Evolutionary conservation across 1,284 basidiomycete species (phyloP).

Genomic region (Vanrija humicola): DNA sequence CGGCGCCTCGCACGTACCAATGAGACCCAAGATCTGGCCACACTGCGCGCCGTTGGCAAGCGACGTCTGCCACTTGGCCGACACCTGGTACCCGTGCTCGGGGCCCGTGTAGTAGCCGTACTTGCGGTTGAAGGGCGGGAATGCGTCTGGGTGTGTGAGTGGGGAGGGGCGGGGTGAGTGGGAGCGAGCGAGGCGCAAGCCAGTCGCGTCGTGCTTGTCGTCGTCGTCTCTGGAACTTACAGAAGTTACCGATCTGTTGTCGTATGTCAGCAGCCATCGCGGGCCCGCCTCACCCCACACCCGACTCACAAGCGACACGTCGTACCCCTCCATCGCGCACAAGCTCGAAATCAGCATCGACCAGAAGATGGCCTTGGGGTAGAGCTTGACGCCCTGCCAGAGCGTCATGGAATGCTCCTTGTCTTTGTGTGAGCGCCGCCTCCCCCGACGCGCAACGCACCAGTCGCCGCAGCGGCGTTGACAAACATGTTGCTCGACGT

Average conservation of each 20-base stretch:
- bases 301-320: constrained; percentile 1
- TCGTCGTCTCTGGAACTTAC: neutral
- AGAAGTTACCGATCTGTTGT: constrained; percentile 37
- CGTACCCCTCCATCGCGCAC: constrained; percentile 50
- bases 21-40: constrained; percentile 49
- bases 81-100: constrained; percentile 29
- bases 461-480: neutral
- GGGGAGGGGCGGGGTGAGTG: too few species aligned
- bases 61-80: constrained; percentile 51
- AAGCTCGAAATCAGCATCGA: constrained; percentile 47
- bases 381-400: constrained; percentile 37
- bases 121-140: constrained; percentile 39
- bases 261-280: constrained; percentile 29
- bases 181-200: too few species aligned
- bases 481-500: neutral
- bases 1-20: constrained; percentile 13
- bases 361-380: constrained; percentile 51
- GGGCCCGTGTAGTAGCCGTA: constrained; percentile 28
- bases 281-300: neutral
- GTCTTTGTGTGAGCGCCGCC: constrained; percentile 3
- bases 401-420: constrained; percentile 47
- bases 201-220: too few species aligned
- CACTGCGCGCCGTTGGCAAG: constrained; percentile 43
- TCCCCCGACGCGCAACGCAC: neutral
- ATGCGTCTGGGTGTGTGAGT: constrained; percentile 33